A percentile compares a stretch with the other conserved stretches of the same genome.
phyloP scores from a whole-genome alignment of 2,329 filamentous ascomycete genomes.

The Nothopassalora personata region DNA sequence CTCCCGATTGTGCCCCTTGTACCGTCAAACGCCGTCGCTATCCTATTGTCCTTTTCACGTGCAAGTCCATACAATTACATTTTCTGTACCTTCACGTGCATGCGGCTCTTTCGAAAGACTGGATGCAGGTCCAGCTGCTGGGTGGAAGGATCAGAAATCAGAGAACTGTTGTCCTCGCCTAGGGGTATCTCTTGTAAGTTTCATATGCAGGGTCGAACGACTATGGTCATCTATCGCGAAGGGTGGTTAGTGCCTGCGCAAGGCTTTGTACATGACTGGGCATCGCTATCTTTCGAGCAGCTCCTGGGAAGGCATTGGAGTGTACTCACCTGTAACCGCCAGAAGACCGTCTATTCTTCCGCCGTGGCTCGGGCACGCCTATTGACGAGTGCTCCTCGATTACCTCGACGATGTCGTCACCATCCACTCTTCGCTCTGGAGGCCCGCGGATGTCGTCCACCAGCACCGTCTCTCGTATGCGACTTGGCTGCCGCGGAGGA shows the following conservation, averaged over 20 bases:
- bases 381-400: slow-evolving; percentile 51
- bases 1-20: background rate
- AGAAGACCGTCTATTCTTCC: slow-evolving; percentile 35
- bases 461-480: slow-evolving; percentile 34
- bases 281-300: background rate
- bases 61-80: background rate
- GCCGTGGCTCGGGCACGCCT: slow-evolving; percentile 33
- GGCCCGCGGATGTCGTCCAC: slow-evolving; percentile 38
- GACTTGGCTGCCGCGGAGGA: slow-evolving; percentile 24
- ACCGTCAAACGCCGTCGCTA: slow-evolving; percentile 10
- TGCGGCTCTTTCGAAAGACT: background rate
- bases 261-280: background rate
- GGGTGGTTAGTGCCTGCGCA: slow-evolving; percentile 7
- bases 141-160: slow-evolving; percentile 5
- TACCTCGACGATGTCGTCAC: slow-evolving; percentile 54
- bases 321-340: slow-evolving; percentile 47
- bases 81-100: background rate
- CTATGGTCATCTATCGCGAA: slow-evolving; percentile 2
- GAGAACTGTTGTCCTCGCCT: slow-evolving; percentile 18
- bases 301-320: background rate
- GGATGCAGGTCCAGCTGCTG: background rate
- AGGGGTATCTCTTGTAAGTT: slow-evolving; percentile 12
- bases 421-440: slow-evolving; percentile 38
- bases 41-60: slow-evolving; percentile 1
- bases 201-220: background rate